These are phyloP conservation scores for Rhizopogon sp. DNA, from an alignment of 768 basidiomycete genomes.

Conservation along the genomic window DNA sequence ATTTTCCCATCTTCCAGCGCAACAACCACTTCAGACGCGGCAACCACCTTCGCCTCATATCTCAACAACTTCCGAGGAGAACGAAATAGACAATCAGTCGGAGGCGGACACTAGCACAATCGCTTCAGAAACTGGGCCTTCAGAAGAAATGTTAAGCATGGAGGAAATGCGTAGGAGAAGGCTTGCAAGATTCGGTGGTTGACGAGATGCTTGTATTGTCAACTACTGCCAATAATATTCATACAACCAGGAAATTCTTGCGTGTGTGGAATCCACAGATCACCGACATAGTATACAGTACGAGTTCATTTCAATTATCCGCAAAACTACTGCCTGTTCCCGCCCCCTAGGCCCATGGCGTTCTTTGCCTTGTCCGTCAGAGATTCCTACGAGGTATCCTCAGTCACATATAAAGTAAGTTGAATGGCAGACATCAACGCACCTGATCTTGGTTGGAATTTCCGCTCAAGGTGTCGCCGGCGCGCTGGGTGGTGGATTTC, in stretches of 20 bases:
- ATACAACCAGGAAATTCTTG: background rate
- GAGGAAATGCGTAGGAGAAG: conserved; percentile 67
- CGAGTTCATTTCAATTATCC: background rate
- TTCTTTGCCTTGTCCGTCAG: conserved; percentile 11
- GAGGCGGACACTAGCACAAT: conserved; percentile 30
- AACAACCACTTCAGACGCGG: conserved; percentile 9
- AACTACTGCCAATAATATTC: background rate
- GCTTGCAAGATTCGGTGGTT: conserved; percentile 59
- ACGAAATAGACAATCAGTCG: conserved; percentile 31
- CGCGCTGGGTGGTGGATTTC: conserved; percentile 47
- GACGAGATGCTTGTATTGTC: conserved; percentile 4
- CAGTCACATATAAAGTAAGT: background rate
- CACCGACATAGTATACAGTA: background rate
- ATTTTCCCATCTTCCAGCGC: conserved; percentile 33
- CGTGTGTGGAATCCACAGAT: background rate
- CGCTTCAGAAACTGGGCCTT: conserved; percentile 16
- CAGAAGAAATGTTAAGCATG: conserved; percentile 38
- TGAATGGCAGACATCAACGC: conserved; percentile 1
- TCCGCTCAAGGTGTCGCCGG: conserved; percentile 41
- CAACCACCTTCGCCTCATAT: conserved; percentile 11
- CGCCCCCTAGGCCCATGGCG: conserved; percentile 4
- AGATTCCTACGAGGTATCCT: conserved; percentile 2
- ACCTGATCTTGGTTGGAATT: conserved; percentile 46
- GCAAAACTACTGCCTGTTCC: background rate
- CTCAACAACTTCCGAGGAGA: conserved; percentile 6